These are phyloP conservation scores for Saccharomycopsis sp. DNA, from an alignment of 805 yeast species.

Conservation along the genomic window DNA sequence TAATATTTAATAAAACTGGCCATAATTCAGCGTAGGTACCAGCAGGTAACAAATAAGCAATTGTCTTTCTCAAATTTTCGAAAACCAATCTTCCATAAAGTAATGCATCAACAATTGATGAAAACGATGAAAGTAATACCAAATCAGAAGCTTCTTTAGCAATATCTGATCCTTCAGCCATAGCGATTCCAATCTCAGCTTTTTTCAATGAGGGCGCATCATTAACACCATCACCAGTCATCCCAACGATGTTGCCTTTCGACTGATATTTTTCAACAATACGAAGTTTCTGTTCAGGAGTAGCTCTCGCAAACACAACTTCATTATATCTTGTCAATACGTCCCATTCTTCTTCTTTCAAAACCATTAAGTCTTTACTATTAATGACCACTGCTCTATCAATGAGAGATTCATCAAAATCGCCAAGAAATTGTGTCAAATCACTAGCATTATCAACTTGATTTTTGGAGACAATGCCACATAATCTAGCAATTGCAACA, in stretches of 20 bases:
- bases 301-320: slow-evolving; percentile 81
- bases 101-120: slow-evolving; percentile 33
- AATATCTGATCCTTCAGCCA: slow-evolving; percentile 94
- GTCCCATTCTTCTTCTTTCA: slow-evolving; percentile 39
- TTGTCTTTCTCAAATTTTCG: slow-evolving; percentile 41
- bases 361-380: slow-evolving; percentile 28
- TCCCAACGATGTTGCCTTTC: slow-evolving; percentile 90
- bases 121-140: slow-evolving; percentile 60
- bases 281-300: slow-evolving; percentile 87
- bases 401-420: slow-evolving; percentile 19
- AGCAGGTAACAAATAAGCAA: slow-evolving; percentile 45
- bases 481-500: slow-evolving; percentile 40
- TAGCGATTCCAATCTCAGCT: slow-evolving; percentile 93
- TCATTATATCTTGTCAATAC: slow-evolving; percentile 32
- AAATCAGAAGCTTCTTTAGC: slow-evolving; percentile 98
- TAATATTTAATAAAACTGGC: slow-evolving; percentile 40
- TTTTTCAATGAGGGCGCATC: slow-evolving; percentile 96
- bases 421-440: slow-evolving; percentile 21
- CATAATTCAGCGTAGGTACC: slow-evolving; percentile 45
- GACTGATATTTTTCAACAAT: slow-evolving; percentile 83
- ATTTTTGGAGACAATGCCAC: slow-evolving; percentile 30
- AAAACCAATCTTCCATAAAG: slow-evolving; percentile 40
- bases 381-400: slow-evolving; percentile 30
- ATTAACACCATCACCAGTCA: slow-evolving; percentile 99
- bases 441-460: slow-evolving; percentile 23